Evolutionary conservation across 495 filamentous ascomycete species (phyloP).

Genomic region (Gamarada debralockiae): DNA sequence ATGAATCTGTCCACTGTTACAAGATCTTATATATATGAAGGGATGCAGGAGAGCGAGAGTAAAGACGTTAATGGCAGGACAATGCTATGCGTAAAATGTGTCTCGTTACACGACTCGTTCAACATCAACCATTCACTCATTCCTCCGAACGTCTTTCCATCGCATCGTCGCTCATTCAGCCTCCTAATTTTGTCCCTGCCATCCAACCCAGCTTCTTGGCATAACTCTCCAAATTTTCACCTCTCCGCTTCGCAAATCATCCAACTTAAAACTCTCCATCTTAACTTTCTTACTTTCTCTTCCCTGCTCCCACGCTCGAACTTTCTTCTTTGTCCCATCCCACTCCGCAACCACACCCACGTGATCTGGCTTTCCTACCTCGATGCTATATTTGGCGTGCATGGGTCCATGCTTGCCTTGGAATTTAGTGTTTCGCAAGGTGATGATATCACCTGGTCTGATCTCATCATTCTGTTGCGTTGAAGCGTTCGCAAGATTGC

Average conservation of each 20-base stretch:
- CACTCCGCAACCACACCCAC: conserved; percentile 96
- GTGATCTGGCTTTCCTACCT: conserved; percentile 91
- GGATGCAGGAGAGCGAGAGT: not conserved
- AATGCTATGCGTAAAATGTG: not conserved
- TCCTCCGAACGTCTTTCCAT: not conserved
- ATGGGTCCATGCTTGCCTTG: conserved; percentile 93
- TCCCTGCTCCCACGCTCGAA: conserved; percentile 92
- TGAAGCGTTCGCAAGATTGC: conserved; percentile 89
- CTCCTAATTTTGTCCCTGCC: conserved; percentile 49
- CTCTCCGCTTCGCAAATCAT: conserved; percentile 88
- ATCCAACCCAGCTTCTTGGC: conserved; percentile 87
- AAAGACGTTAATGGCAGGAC: not conserved
- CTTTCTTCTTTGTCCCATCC: conserved; percentile 99
- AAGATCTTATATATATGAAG: too few species aligned
- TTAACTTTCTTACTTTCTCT: conserved; percentile 93
- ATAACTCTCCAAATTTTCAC: conserved; percentile 98
- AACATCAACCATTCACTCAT: not conserved
- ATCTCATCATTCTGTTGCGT: conserved; percentile 92
- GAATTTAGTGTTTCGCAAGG: conserved; percentile 90
- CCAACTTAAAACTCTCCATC: conserved; percentile 87
- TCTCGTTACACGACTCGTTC: not conserved
- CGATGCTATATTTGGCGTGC: conserved; percentile 86
- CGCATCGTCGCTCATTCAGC: not conserved
- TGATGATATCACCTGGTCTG: conserved; percentile 87
- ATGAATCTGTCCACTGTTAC: too few species aligned